A percentile compares a stretch with the other conserved stretches of the same genome.
phyloP scores from a whole-genome alignment of 768 basidiomycete species.

The Leccinum variicolor region DNA sequence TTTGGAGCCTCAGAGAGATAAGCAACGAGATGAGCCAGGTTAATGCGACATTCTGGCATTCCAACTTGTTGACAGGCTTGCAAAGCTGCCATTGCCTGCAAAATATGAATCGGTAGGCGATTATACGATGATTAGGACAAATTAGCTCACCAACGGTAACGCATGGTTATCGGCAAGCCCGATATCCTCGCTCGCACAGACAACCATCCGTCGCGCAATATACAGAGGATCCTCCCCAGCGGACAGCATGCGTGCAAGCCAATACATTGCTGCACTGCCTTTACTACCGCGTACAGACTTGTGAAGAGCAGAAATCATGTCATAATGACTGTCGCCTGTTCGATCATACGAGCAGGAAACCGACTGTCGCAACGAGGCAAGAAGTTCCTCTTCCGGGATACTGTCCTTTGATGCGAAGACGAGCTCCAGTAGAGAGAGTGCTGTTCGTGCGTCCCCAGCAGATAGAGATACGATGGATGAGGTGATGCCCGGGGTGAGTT shows the following conservation, averaged over 20 bases:
- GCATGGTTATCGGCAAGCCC: conserved; percentile 78
- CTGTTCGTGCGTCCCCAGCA: conserved; percentile 72
- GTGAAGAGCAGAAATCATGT: conserved; percentile 83
- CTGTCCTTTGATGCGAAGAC: conserved; percentile 45
- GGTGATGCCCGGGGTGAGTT: conserved; percentile 46
- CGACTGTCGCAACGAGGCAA: conserved; percentile 57
- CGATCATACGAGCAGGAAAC: conserved; percentile 70
- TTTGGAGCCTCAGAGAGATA: conserved; percentile 84
- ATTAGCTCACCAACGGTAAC: conserved; percentile 56
- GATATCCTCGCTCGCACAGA: conserved; percentile 84
- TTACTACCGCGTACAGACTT: conserved; percentile 80
- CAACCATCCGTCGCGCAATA: conserved; percentile 68
- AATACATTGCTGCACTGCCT: conserved; percentile 78
- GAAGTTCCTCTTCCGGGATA: conserved; percentile 46
- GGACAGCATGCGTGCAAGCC: conserved; percentile 81
- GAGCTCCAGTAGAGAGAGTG: conserved; percentile 73
- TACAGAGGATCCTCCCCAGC: conserved; percentile 82
- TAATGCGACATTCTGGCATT: conserved; percentile 82
- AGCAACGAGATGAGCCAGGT: conserved; percentile 71
- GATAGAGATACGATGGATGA: conserved; percentile 51
- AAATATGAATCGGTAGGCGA: background rate
- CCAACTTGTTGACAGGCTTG: conserved; percentile 67
- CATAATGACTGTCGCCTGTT: conserved; percentile 71
- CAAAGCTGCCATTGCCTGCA: conserved; percentile 57
- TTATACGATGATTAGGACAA: conserved; percentile 6